phyloP scores from a whole-genome alignment of 805 yeast genomes.

The Candida awuae region DNA sequence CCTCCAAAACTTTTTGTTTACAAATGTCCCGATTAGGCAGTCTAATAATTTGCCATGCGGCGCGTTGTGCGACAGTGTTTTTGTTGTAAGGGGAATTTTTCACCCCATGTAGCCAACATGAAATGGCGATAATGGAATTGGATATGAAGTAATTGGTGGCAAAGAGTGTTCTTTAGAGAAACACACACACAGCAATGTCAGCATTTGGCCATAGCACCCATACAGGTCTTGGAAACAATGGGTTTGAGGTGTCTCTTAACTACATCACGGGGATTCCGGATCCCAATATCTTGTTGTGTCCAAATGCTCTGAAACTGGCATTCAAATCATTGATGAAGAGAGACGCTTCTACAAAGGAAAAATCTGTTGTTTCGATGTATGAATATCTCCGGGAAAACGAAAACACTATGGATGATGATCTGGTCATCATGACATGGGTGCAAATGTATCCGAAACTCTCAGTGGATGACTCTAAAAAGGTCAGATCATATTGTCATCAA shows the following conservation, averaged over 20 bases:
- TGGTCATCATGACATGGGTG: slow-evolving; percentile 57
- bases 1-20: not conserved
- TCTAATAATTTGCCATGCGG: not conserved
- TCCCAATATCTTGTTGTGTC: slow-evolving; percentile 40
- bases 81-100: not conserved
- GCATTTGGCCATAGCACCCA: slow-evolving; percentile 10
- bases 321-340: slow-evolving; percentile 72
- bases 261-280: slow-evolving; percentile 78
- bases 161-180: not conserved
- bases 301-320: slow-evolving; percentile 45
- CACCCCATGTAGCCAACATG: not conserved
- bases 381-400: slow-evolving; percentile 25
- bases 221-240: slow-evolving; percentile 29
- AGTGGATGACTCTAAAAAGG: slow-evolving; percentile 58
- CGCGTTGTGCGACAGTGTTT: not conserved
- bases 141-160: not conserved
- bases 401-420: slow-evolving; percentile 38
- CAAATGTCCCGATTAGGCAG: not conserved
- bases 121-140: too few relatives aligned
- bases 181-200: slow-evolving; percentile 2
- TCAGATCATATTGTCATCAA: slow-evolving; percentile 56
- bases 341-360: slow-evolving; percentile 80
- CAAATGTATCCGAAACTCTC: slow-evolving; percentile 78
- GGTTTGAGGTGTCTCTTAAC: slow-evolving; percentile 54
- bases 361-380: slow-evolving; percentile 54